A percentile compares a stretch with the other conserved stretches of the same genome.
phyloP scores from a whole-genome alignment of 2,329 filamentous ascomycete species.

The Stagonosporopsis tanaceti region DNA sequence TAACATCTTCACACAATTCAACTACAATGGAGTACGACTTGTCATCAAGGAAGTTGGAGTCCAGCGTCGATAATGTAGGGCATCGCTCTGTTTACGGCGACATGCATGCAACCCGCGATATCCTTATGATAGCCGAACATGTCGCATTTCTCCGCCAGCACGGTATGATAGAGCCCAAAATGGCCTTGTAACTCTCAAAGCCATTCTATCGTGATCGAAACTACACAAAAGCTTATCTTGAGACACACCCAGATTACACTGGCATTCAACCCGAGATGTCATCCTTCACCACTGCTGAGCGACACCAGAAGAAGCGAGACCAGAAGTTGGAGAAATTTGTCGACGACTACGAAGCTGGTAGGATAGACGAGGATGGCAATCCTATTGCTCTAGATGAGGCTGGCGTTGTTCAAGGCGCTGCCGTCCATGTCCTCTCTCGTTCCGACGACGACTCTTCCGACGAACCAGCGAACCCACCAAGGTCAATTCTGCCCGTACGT shows the following conservation, averaged over 20 bases:
- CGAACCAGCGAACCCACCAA: not conserved
- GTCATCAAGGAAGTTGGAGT: not conserved
- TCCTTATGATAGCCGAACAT: slow-evolving; percentile 24
- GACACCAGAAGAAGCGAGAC: slow-evolving; percentile 22
- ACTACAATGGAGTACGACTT: not conserved
- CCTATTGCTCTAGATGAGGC: not conserved
- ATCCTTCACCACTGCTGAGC: slow-evolving; percentile 18
- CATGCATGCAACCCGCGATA: slow-evolving; percentile 25
- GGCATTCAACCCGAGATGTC: slow-evolving; percentile 9
- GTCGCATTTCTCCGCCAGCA: slow-evolving; percentile 7
- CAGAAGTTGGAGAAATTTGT: slow-evolving; percentile 25
- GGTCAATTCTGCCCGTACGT: no score
- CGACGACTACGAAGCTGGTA: slow-evolving; percentile 24
- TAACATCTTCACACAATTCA: not conserved
- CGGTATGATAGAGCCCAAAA: slow-evolving; percentile 22
- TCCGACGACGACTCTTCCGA: not conserved
- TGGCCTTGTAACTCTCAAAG: slow-evolving; percentile 23
- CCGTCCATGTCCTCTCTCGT: not conserved
- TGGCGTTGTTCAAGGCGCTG: not conserved
- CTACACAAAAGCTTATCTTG: slow-evolving; percentile 26
- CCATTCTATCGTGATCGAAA: slow-evolving; percentile 13
- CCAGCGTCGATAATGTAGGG: not conserved
- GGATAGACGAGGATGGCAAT: slow-evolving; percentile 31
- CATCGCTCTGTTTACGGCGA: slow-evolving; percentile 30
- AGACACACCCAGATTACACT: slow-evolving; percentile 17